Percentiles rank a stretch among this genome's conserved stretches.
These are phyloP conservation scores for Neonectria neomacrospora DNA, from an alignment of 2,329 filamentous ascomycete species.

Conservation along the genomic window DNA sequence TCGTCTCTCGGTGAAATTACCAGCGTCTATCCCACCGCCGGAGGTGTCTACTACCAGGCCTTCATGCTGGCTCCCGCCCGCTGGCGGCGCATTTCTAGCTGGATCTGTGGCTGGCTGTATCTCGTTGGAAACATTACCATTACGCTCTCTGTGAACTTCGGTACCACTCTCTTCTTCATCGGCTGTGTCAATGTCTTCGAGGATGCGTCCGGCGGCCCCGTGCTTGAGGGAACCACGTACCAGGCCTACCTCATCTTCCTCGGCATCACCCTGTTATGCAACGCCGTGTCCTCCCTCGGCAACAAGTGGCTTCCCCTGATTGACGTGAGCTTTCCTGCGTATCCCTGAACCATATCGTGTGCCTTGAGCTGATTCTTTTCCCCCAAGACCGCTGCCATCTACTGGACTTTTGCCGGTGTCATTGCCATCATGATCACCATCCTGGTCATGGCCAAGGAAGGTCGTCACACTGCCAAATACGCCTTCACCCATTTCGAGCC, in stretches of 20 bases:
- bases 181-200: constrained; percentile 67
- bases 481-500: constrained; percentile 77
- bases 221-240: constrained; percentile 65
- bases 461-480: constrained; percentile 69
- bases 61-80: constrained; percentile 75
- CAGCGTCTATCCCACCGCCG: constrained; percentile 79
- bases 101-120: constrained; percentile 81
- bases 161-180: constrained; percentile 73
- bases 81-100: constrained; percentile 73
- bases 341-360: not conserved
- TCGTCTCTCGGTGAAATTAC: constrained; percentile 79
- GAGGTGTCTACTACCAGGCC: constrained; percentile 81
- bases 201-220: constrained; percentile 53
- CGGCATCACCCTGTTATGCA: constrained; percentile 71
- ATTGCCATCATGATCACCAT: constrained; percentile 71
- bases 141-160: constrained; percentile 84
- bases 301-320: constrained; percentile 75
- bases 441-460: constrained; percentile 74
- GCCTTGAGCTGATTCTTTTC: constrained; percentile 21
- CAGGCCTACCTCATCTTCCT: constrained; percentile 79
- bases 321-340: constrained; percentile 66
- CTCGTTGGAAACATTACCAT: constrained; percentile 85
- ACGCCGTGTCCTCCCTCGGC: constrained; percentile 72
- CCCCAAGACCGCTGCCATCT: constrained; percentile 73
- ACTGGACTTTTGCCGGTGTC: constrained; percentile 79